Evolutionary conservation across 176 grass and related monocot genomes (phyloP).

Genomic region (Panicum miliaceum): DNA sequence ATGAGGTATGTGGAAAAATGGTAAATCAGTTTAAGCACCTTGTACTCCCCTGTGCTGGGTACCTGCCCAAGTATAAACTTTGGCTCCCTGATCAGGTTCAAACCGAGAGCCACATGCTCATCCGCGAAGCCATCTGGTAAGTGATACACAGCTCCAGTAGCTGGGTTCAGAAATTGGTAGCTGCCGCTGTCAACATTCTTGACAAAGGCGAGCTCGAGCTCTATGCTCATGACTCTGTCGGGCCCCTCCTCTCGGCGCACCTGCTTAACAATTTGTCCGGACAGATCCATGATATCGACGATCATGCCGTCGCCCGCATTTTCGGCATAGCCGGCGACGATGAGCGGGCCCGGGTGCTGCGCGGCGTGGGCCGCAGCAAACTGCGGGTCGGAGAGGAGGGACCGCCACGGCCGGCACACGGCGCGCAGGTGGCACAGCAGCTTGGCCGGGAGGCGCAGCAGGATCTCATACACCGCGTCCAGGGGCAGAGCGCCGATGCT

Average conservation of each 20-base stretch:
- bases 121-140: neutral
- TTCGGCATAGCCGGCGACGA: neutral
- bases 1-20: neutral
- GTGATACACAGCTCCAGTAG: neutral
- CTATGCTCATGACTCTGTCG: neutral
- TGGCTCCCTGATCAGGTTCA: neutral
- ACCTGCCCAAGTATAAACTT: slow-evolving; percentile 37
- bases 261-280: neutral
- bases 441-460: too few species aligned
- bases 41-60: slow-evolving; percentile 23
- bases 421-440: too few species aligned
- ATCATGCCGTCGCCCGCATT: neutral
- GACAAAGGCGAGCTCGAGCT: neutral
- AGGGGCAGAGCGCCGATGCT: too few species aligned
- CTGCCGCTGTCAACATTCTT: neutral
- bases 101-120: neutral
- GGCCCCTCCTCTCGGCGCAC: neutral
- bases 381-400: slow-evolving; percentile 7
- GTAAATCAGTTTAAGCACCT: slow-evolving; percentile 25
- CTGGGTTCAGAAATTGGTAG: neutral
- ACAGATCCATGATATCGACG: slow-evolving; percentile 8
- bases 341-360: neutral
- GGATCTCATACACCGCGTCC: too few species aligned
- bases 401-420: neutral
- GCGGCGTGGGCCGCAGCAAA: neutral